Evolutionary conservation across 2,329 filamentous ascomycete species (phyloP), one percentile per base, ranked within the genome.

Genomic region (Thermoascus crustaceus): DNA sequence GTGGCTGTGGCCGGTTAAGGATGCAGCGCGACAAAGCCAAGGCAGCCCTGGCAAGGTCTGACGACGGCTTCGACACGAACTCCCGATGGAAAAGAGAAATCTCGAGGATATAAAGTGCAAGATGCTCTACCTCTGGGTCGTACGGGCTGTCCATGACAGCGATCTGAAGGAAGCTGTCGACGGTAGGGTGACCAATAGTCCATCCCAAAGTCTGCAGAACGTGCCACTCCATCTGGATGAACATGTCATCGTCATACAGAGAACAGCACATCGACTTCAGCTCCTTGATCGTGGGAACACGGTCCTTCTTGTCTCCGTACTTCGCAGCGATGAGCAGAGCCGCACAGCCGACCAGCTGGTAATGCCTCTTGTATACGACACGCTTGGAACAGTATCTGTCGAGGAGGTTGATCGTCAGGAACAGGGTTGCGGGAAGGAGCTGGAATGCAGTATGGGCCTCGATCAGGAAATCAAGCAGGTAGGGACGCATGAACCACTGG

Each of bases 211-310:
- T 98, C 67, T 95, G 93, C 50, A 98, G 75, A 23, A 98, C 89
- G 62, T 98, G 91, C 88, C 93, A 96, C 69, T 98, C 91, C 91
- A 98, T 98, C 65, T 98, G 91, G 7, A 88, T 89, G 68, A 98
- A 98, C 91, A 98, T 98, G 67, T 94, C 89, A 32, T 94, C 87
- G 54, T 98, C 91, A 66, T 98, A 98, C 24, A 96, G 75, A 23
- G 85, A 88, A 67, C 91, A 96, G 75, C 91, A 98, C 91, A 98
- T 96, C 49, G 89, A 93, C 74, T 94, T 94, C 46, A 98, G 73
- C 61, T 98, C 91, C 58, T 86, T 80, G 58, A 98, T 93, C 46
- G 93, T 91, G 4, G 91, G 91, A n/a, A 98, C 91, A 34, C 88
- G 80, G 57, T 98, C 91, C 71, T 98, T 98, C 72, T 91, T 89